Evolutionary conservation across 2,329 filamentous ascomycete genomes (phyloP), one percentile per base, ranked within the genome.

Genomic region (Cladophialophora chaetospira): DNA sequence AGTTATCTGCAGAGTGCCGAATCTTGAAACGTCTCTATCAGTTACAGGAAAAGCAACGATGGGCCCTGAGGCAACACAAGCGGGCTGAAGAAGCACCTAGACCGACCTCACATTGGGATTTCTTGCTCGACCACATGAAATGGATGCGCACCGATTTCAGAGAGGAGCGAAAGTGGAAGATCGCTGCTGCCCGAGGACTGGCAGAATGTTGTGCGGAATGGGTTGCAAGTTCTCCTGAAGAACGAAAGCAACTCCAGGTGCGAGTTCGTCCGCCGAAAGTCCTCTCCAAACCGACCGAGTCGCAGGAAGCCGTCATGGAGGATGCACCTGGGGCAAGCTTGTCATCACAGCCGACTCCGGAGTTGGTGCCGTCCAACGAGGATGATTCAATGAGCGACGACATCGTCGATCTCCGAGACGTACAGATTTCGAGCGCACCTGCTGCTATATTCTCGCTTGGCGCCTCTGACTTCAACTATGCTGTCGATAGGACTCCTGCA

Each of bases 111-210:
- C 93, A 97, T 65, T 89, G 87, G 83, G 94, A 99, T 73, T 82
- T 93, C 50, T 72, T 97, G 53, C 77, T 99, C 28, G 83, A 91
- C 65, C 92, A 99, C 75, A 90, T 93, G 83, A 96, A 92, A 71
- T 97, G 93, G 93, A 95, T 99, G 90, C 85, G 92, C 48, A 97
- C 91, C 1, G 94, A 99, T 72, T 97, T 97, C 68, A 83, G 88
- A 49, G 90, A 97, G 72, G 94, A 97, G 71, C 80, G 91, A 36
- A 96, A 96, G 70, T 96, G 92, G 91, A 97, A 97, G 74, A 86
- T 85, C 68, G 83, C 88, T 2, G 82, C 88, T 31, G 92, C 92
- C 4, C 87, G 87, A 57, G 91, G 87, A 55, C 79, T 96, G 58
- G 94, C 91, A 1, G 79, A 86, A 66, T 89, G 88, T 66, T 97